phyloP scores from a whole-genome alignment of 1,284 basidiomycete species.

The Phenoliferia sp. region DNA sequence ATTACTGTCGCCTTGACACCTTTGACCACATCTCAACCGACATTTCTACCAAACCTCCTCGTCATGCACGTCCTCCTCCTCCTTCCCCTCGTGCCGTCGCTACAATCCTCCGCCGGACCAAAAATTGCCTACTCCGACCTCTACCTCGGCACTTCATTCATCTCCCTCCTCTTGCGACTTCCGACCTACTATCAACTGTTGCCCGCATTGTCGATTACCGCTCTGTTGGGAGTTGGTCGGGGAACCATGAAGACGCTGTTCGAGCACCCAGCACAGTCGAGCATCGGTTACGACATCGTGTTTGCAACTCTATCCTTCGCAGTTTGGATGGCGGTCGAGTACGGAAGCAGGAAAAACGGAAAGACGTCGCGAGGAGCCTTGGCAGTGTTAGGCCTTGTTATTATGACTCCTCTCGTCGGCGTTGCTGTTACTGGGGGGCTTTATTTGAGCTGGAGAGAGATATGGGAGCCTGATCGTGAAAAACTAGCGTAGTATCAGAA shows the following conservation, averaged over 20 bases:
- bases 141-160: conserved; percentile 46
- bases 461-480: not conserved
- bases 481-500: too few species aligned
- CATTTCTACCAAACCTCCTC: conserved; percentile 59
- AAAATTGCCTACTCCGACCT: conserved; percentile 37
- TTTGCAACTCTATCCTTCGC: conserved; percentile 36
- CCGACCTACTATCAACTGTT: conserved; percentile 37
- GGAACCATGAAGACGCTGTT: conserved; percentile 44
- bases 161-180: conserved; percentile 46
- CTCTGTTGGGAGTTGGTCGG: conserved; percentile 20
- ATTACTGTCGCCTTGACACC: conserved; percentile 53
- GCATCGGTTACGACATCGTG: conserved; percentile 61
- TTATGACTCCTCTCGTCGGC: conserved; percentile 19
- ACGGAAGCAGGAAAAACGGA: not conserved
- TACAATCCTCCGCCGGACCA: conserved; percentile 32
- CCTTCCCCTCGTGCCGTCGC: conserved; percentile 48
- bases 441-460: conserved; percentile 16
- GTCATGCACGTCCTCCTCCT: conserved; percentile 59
- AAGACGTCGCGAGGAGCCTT: not conserved
- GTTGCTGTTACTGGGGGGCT: conserved; percentile 6
- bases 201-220: conserved; percentile 4
- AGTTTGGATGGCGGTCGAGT: conserved; percentile 12
- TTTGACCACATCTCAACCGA: conserved; percentile 46
- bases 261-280: conserved; percentile 59
- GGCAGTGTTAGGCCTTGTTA: not conserved